phyloP scores from a whole-genome alignment of 78 protist genomes.

The Salpingoeca rosetta region DNA sequence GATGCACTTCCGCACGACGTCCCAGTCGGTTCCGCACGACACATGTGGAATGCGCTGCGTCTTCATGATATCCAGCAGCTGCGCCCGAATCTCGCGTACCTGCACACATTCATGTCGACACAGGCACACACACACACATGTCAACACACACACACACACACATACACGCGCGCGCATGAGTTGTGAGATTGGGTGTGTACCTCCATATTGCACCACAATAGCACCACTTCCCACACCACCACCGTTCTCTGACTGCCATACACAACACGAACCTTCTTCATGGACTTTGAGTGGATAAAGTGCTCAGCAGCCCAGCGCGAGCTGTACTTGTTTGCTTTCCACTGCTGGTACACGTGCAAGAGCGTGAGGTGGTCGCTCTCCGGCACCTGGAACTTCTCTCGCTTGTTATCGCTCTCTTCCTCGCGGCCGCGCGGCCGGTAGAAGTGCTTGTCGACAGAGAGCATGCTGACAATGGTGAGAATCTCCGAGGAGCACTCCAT shows the following conservation, averaged over 20 bases:
- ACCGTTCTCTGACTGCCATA: no score
- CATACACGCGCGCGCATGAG: no score
- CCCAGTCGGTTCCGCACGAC: slow-evolving; percentile 62
- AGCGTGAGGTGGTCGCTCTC: slow-evolving; percentile 95
- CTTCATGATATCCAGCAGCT: slow-evolving; percentile 81
- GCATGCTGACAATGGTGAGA: slow-evolving; percentile 75
- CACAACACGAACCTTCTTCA: slow-evolving; percentile 68
- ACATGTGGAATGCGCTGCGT: slow-evolving; percentile 9
- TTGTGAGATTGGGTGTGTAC: no score
- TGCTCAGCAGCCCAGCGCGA: slow-evolving; percentile 80
- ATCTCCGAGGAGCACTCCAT: slow-evolving; percentile 57
- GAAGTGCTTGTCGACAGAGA: slow-evolving; percentile 81
- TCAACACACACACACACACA: no score
- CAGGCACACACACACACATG: background rate
- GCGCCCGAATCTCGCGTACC: slow-evolving; percentile 79
- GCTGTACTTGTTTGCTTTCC: slow-evolving; percentile 52
- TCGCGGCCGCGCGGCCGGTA: slow-evolving; percentile 66
- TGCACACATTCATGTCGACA: background rate
- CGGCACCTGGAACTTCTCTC: slow-evolving; percentile 54
- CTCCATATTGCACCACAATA: no score
- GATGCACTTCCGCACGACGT: slow-evolving; percentile 77
- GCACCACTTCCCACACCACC: no score
- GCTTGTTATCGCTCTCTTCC: slow-evolving; percentile 34
- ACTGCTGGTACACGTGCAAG: slow-evolving; percentile 81
- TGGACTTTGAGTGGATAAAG: slow-evolving; percentile 81